Base-by-base conservation (phyloP, 352 stramenopile genomes). In the Globisporangium perplexum region DNA sequence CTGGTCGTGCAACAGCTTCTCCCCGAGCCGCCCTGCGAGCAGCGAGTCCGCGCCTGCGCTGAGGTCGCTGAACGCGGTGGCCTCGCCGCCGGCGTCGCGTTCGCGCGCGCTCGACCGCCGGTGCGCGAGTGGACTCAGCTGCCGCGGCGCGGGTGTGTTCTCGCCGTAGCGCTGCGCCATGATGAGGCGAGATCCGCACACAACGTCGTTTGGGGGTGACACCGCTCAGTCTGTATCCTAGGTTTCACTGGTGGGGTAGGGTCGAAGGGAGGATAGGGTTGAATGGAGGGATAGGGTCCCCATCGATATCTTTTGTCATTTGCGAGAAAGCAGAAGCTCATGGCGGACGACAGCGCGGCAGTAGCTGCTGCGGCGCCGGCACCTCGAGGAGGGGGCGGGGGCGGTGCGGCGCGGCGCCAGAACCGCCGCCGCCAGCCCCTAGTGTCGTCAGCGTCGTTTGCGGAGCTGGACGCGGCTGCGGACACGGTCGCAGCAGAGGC, bases 101-200 rank as follows among this genome's bases (percentile, higher is more conserved):
- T 15, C 28, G 22, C 52, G 38, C 4, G 30, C 53, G 15, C 47
- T 60, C 44, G 43, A 26, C 2, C 39, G 23, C n/a, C 43, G 36
- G 14, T 31, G 36, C 22, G 35, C 49, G 18, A 72, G 47, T 22
- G 64, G 64, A 50, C 65, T 61, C 12, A 72, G 51, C 47, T 68
- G 60, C 30, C 60, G 64, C 24, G 60, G 64, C 12, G 48, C 39
- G 11, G 33, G 2, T 12, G 33, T 4, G 33, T 12, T 39, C 33
- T 39, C 33, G 12, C 4, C 18, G 12, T 30, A 30, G 2, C 33
- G 33, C 12, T 39, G 33, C 33, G 12, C 12, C 33, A 39, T 39
- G 10, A 2, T 38, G 3, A 12, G 31, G 10, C 0, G 15, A 38
- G 7, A 38, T 38, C 10, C 31, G 31, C 3, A 38, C 15, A 17